These are phyloP conservation scores for Exophiala lecanii-corni DNA, from an alignment of 2,329 filamentous ascomycete genomes.

Conservation along the genomic window DNA sequence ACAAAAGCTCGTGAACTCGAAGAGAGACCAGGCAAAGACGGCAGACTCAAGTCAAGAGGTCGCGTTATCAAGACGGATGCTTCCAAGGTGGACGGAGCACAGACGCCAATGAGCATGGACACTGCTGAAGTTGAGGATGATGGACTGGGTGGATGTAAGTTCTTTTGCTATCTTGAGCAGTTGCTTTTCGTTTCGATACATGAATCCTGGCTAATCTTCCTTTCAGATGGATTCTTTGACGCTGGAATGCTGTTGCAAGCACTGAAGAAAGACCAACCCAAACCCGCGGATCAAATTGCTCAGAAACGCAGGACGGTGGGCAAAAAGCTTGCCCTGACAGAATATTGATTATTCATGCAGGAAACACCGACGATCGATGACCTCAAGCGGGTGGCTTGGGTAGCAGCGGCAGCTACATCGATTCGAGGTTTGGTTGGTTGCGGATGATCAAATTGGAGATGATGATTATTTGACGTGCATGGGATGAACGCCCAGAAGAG, in stretches of 20 bases:
- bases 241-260: slow-evolving; percentile 83
- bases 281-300: slow-evolving; percentile 26
- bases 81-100: slow-evolving; percentile 44
- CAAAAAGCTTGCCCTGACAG: slow-evolving; percentile 45
- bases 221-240: slow-evolving; percentile 90
- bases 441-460: slow-evolving; percentile 3
- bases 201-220: no score
- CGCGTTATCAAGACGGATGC: slow-evolving; percentile 42
- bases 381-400: no score
- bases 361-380: no score
- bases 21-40: slow-evolving; percentile 37
- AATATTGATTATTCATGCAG: slow-evolving; percentile 36
- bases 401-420: no score
- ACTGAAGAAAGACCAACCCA: slow-evolving; percentile 37
- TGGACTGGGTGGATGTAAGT: slow-evolving; percentile 88
- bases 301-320: slow-evolving; percentile 39
- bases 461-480: slow-evolving; percentile 7
- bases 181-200: no score
- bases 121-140: slow-evolving; percentile 74
- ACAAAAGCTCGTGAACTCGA: slow-evolving; percentile 60
- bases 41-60: slow-evolving; percentile 63
- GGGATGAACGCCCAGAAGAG: no score
- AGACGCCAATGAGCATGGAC: slow-evolving; percentile 60
- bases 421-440: slow-evolving; percentile 5
- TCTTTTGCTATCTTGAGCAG: slow-evolving; percentile 2